Conservation (phyloP, 345 rosid genomes). For the Acer yangbiense region DNA sequence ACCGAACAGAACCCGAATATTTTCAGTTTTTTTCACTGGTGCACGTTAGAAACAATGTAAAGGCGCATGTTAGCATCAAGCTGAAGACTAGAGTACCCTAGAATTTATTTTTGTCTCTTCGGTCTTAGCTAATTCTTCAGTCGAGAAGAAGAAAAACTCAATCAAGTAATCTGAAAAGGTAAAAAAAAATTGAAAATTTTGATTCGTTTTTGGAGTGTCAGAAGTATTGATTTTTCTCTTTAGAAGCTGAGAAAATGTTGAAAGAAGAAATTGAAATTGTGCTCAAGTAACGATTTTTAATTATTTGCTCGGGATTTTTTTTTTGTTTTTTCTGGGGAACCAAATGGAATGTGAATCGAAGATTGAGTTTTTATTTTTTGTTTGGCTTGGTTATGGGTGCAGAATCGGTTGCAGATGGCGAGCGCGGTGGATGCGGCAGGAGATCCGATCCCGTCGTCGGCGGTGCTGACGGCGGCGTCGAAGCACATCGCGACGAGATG, state of each 20-base stretch:
- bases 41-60: too few species aligned
- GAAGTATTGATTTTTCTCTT: background rate
- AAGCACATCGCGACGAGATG: slow-evolving; percentile 80
- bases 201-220: background rate
- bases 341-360: background rate
- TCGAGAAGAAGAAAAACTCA: background rate
- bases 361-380: background rate
- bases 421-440: slow-evolving; percentile 71
- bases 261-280: background rate
- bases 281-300: background rate
- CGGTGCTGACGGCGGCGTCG: slow-evolving; percentile 86
- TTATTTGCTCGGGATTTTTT: background rate
- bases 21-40: too few species aligned
- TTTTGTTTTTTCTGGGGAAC: background rate
- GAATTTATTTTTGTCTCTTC: background rate
- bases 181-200: background rate
- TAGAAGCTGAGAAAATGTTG: background rate
- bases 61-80: too few species aligned
- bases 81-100: background rate
- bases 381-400: background rate
- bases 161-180: slow-evolving; percentile 2
- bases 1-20: too few species aligned
- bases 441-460: slow-evolving; percentile 90
- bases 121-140: background rate
- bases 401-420: slow-evolving; percentile 54